Evolutionary conservation across 1,139 yeast species (phyloP).

Genomic region (Insectozyma bohioensis): DNA sequence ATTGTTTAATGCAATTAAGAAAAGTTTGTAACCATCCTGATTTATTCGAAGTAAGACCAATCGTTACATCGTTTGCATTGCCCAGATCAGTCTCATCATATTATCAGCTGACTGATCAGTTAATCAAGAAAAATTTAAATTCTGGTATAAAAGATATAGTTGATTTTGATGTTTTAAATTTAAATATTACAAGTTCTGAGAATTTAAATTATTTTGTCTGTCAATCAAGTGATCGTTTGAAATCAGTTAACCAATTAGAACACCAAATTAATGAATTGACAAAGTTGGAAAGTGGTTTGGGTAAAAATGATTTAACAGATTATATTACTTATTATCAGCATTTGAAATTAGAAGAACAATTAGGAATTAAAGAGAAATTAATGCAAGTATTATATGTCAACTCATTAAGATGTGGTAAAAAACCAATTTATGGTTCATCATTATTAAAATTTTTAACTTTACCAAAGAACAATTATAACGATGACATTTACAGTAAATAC

Average conservation of each 20-base stretch:
- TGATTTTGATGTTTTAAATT: conserved; percentile 59
- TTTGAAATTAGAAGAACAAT: conserved; percentile 51
- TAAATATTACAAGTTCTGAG: conserved; percentile 55
- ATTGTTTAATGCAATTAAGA: conserved; percentile 95
- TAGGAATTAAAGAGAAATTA: conserved; percentile 49
- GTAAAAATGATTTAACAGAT: conserved; percentile 44
- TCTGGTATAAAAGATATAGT: conserved; percentile 23
- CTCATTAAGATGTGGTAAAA: conserved; percentile 54
- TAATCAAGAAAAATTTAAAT: conserved; percentile 29
- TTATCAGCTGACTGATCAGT: conserved; percentile 44
- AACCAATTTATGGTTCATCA: conserved; percentile 57
- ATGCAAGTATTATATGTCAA: conserved; percentile 66
- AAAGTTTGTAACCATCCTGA: conserved; percentile 99
- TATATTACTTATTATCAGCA: conserved; percentile 62
- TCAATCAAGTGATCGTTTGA: conserved; percentile 42
- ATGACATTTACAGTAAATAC: conserved; percentile 19
- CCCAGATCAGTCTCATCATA: conserved; percentile 58
- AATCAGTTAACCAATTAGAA: conserved; percentile 47
- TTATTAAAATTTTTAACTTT: conserved; percentile 24
- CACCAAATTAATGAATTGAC: conserved; percentile 45
- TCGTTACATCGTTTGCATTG: conserved; percentile 84
- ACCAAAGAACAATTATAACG: conserved; percentile 12
- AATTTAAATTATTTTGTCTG: conserved; percentile 48
- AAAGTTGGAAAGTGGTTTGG: conserved; percentile 25
- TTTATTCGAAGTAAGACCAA: conserved; percentile 92